A percentile compares a stretch with the other conserved stretches of the same genome.
Evolutionary conservation across 306 rosid genomes (phyloP).

Genomic region (Medicago ruthenica): DNA sequence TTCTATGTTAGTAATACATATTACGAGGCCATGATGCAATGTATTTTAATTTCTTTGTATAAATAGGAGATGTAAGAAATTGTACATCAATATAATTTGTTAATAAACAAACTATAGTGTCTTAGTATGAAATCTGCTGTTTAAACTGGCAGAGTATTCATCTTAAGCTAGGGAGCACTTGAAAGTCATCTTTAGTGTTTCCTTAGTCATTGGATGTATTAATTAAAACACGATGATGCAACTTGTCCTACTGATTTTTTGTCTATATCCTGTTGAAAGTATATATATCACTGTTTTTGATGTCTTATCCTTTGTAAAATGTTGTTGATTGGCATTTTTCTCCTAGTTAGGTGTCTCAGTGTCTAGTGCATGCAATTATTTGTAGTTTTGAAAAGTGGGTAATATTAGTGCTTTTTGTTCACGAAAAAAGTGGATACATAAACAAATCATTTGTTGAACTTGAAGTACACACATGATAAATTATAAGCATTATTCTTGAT

Average conservation of each 20-base stretch:
- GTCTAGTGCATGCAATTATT: background rate
- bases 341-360: background rate
- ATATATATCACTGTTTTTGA: background rate
- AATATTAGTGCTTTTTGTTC: background rate
- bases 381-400: background rate
- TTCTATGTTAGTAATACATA: conserved; percentile 27
- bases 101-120: background rate
- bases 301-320: background rate
- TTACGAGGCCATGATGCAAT: conserved; percentile 31
- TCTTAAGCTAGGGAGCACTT: background rate
- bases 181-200: background rate
- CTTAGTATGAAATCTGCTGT: conserved; percentile 17
- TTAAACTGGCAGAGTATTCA: background rate
- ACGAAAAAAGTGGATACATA: background rate
- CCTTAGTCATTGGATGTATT: background rate
- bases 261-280: background rate
- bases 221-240: background rate
- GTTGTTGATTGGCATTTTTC: background rate
- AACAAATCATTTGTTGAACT: background rate
- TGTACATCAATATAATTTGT: conserved; percentile 35
- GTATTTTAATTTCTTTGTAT: conserved; percentile 13
- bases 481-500: background rate
- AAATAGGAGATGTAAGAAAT: conserved; percentile 21
- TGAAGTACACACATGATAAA: background rate
- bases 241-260: background rate